phyloP scores from a whole-genome alignment of 148 eudicot genomes.

The Hydrangea macrophylla region DNA sequence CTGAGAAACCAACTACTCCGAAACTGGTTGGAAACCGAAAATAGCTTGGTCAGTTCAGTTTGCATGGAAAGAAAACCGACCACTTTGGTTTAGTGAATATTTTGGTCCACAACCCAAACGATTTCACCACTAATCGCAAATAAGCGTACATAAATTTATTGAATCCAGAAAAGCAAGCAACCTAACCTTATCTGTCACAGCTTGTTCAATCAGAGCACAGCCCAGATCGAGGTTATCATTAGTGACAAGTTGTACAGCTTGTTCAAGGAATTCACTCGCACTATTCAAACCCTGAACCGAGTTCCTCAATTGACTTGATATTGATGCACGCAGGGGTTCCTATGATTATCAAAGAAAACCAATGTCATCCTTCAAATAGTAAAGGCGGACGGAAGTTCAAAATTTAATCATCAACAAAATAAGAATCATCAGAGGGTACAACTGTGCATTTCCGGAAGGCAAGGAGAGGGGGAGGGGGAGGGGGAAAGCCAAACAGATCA shows the following conservation, averaged over 20 bases:
- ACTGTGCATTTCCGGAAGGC: not conserved
- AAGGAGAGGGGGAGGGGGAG: not conserved
- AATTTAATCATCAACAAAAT: not conserved
- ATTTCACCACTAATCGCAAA: too few species aligned
- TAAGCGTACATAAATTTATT: not conserved
- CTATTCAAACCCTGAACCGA: slow-evolving; percentile 59
- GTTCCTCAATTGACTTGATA: slow-evolving; percentile 68
- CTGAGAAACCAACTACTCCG: too few species aligned
- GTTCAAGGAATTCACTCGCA: slow-evolving; percentile 59
- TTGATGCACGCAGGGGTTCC: slow-evolving; percentile 90
- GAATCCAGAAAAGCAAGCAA: slow-evolving; percentile 8
- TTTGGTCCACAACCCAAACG: too few species aligned
- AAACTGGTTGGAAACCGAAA: too few species aligned
- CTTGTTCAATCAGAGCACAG: slow-evolving; percentile 82
- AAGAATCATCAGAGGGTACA: not conserved
- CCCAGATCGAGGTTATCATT: slow-evolving; percentile 94
- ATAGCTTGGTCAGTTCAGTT: too few species aligned
- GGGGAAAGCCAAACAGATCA: not conserved
- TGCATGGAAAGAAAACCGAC: too few species aligned
- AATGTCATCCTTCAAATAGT: slow-evolving; percentile 11
- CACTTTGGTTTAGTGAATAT: too few species aligned
- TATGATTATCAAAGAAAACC: slow-evolving; percentile 16
- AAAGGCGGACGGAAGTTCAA: not conserved
- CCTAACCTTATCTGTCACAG: slow-evolving; percentile 88
- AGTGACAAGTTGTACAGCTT: slow-evolving; percentile 68